Percentiles rank a stretch among this genome's conserved stretches.
These are phyloP conservation scores for Pythium dissimile DNA, from an alignment of 352 stramenopile species.

Conservation along the genomic window DNA sequence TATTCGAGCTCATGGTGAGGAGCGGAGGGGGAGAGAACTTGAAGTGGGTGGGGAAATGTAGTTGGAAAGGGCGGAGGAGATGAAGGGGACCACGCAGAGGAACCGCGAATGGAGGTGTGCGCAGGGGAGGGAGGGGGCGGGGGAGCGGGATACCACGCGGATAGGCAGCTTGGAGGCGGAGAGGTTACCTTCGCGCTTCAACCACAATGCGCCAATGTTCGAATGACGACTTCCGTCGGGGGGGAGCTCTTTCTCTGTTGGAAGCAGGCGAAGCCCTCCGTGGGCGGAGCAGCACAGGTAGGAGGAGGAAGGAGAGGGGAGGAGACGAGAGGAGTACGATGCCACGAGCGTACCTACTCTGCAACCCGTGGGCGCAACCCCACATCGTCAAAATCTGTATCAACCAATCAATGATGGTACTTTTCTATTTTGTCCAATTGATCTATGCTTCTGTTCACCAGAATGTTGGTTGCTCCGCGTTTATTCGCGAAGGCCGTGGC, in stretches of 20 bases:
- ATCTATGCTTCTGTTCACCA: neutral
- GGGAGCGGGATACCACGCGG: constrained; percentile 1
- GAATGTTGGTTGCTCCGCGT: constrained; percentile 27
- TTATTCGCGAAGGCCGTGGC: constrained; percentile 20
- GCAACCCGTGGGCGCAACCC: constrained; percentile 20
- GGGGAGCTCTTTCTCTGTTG: constrained; percentile 8
- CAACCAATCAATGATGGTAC: constrained; percentile 18
- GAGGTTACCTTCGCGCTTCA: constrained; percentile 31
- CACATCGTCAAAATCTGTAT: constrained; percentile 13
- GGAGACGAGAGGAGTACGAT: constrained; percentile 11
- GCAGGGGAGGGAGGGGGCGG: constrained; percentile 3
- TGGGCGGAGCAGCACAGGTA: constrained; percentile 5
- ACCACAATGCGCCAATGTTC: constrained; percentile 50
- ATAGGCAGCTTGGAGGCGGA: neutral
- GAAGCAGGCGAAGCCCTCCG: neutral
- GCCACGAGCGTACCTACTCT: constrained; percentile 21
- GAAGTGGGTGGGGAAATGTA: constrained; percentile 12
- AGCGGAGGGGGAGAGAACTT: constrained; percentile 6
- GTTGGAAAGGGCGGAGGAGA: neutral
- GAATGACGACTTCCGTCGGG: constrained; percentile 45
- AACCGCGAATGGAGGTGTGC: constrained; percentile 7
- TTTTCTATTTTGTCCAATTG: constrained; percentile 23
- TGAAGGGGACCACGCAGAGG: constrained; percentile 14
- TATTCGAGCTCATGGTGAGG: constrained; percentile 25
- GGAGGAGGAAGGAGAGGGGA: constrained; percentile 12